Conservation (phyloP, 164 flowering plant genomes). For the Macadamia integrifolia region DNA sequence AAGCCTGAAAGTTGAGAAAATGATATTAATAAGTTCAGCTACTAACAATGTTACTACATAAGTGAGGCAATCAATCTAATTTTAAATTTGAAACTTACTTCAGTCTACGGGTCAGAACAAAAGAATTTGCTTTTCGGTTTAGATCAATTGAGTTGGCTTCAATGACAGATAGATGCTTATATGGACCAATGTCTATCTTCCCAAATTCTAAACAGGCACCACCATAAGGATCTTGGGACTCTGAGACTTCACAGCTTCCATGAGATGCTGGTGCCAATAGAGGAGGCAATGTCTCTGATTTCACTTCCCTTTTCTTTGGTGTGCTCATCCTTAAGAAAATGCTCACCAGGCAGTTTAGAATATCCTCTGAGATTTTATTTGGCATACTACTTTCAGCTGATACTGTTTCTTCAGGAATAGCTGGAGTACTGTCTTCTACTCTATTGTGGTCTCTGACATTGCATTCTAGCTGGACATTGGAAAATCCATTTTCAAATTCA, state of each 20-base stretch:
- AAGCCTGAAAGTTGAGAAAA: constrained; percentile 35
- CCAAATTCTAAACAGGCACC: constrained; percentile 49
- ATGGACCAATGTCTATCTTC: constrained; percentile 70
- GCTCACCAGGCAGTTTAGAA: constrained; percentile 53
- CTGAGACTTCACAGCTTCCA: constrained; percentile 22
- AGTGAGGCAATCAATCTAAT: background rate
- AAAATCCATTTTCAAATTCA: constrained; percentile 5
- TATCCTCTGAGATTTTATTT: constrained; percentile 54
- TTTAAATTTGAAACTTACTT: constrained; percentile 37
- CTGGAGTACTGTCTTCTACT: constrained; percentile 25
- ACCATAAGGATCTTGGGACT: constrained; percentile 53
- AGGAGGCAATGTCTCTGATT: constrained; percentile 27
- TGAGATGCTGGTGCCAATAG: constrained; percentile 22
- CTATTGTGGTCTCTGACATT: constrained; percentile 29
- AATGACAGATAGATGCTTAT: constrained; percentile 43
- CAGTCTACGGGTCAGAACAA: constrained; percentile 56
- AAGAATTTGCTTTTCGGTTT: constrained; percentile 36
- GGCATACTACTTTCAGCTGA: constrained; percentile 30
- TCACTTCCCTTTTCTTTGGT: constrained; percentile 18
- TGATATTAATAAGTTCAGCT: background rate
- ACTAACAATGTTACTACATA: background rate
- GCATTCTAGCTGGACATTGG: constrained; percentile 38
- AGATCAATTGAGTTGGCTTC: constrained; percentile 49
- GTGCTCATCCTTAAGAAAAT: constrained; percentile 63
- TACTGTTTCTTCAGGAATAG: constrained; percentile 15